A percentile compares a stretch with the other conserved stretches of the same genome.
phyloP scores from a whole-genome alignment of 2,329 filamentous ascomycete species.

The Aureobasidium sp. region DNA sequence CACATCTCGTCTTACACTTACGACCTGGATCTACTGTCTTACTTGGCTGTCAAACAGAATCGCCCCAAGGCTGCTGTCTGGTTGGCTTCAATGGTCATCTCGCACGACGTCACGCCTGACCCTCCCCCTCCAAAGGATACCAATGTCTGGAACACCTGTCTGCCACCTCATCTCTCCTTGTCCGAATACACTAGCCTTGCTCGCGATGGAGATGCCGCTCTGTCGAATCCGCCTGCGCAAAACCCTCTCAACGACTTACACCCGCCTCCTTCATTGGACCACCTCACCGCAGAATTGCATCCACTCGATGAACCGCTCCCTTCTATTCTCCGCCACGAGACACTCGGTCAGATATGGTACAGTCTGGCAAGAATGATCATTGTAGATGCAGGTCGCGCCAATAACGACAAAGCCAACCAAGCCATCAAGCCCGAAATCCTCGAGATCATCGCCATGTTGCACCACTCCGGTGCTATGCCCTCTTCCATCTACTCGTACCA shows the following conservation, averaged over 20 bases:
- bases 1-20: not conserved
- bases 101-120: slow-evolving; percentile 21
- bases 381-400: slow-evolving; percentile 22
- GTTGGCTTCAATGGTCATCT: slow-evolving; percentile 38
- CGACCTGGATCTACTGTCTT: slow-evolving; percentile 32
- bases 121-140: not conserved
- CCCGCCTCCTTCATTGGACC: slow-evolving; percentile 16
- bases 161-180: not conserved
- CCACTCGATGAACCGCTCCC: not conserved
- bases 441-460: slow-evolving; percentile 42
- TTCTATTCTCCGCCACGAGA: slow-evolving; percentile 24
- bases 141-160: slow-evolving; percentile 1
- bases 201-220: not conserved
- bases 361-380: slow-evolving; percentile 42
- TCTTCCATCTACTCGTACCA: slow-evolving; percentile 38
- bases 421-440: slow-evolving; percentile 38
- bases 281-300: slow-evolving; percentile 20
- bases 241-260: not conserved
- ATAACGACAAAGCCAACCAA: slow-evolving; percentile 18
- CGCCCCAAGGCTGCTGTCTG: slow-evolving; percentile 41
- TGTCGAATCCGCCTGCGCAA: not conserved
- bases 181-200: not conserved
- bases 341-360: slow-evolving; percentile 41
- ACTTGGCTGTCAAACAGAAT: slow-evolving; percentile 34
- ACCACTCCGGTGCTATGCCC: slow-evolving; percentile 42